Base-by-base conservation (phyloP, 2,329 filamentous ascomycete species). In the Sclerotiophoma versabilis region DNA sequence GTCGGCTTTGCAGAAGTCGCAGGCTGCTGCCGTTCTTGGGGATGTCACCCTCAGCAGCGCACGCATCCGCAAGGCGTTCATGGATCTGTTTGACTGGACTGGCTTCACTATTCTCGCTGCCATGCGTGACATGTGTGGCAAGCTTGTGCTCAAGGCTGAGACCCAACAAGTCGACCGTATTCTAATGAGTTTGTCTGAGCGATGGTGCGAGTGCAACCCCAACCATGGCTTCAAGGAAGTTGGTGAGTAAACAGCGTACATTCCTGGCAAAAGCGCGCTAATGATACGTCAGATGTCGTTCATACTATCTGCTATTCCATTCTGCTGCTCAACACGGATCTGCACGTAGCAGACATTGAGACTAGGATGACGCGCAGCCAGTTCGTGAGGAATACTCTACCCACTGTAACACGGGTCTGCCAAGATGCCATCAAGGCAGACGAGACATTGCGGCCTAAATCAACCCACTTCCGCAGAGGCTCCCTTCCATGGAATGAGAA, bases 241-340 rank as follows among this genome's bases (percentile, higher is more conserved):
- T 63, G 91, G 91, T 93, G 81, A 77, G 87, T 75, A 25, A 9
- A 14, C n/a, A 25, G 8, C 23, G 10, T n/a, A 25, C 23, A 17
- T 7, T 5, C 7, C 5, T 11, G 10, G 1, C 14, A 38, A 15
- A 38, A 29, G 45, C 49, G 26, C 41, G 59, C 76, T 78, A 65
- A 81, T 60, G 27, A 37, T 9, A 5, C 19, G 26, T 8, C 68
- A 90, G 93, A 98, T 78, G 90, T 98, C 41, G 93, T 99, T 15
- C 93, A 99, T 74, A 97, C 93, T 20, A 96, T 98, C 60, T 96
- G 92, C 77, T 99, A 98, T 75, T 97, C 95, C 1, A 87, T 99
- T 60, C 88, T 99, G 70, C 83, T 99, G 10, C 83, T 99, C 59
- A 99, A 99, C 69, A 99, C 95, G 27, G 95, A 99, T 78, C 81